These are phyloP conservation scores for Magnusiomyces ingens DNA, from an alignment of 1,139 yeast species.

Conservation along the genomic window DNA sequence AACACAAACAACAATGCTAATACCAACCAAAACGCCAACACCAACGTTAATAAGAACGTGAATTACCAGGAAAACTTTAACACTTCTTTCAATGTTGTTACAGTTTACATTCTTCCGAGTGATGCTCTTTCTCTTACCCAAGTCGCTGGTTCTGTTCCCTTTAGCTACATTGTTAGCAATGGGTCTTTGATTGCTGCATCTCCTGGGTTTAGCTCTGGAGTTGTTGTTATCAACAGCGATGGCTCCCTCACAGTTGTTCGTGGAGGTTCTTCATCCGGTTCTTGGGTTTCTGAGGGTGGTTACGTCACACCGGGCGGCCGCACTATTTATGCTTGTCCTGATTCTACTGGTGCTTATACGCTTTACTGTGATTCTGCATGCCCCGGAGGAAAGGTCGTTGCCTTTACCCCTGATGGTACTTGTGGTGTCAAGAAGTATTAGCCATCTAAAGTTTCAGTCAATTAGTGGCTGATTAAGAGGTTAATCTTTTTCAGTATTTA, in stretches of 20 bases:
- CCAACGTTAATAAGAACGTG: neutral
- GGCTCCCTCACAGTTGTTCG: neutral
- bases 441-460: too few relatives aligned
- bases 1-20: neutral
- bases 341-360: neutral
- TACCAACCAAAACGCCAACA: neutral
- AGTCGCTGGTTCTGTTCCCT: neutral
- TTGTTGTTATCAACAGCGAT: neutral
- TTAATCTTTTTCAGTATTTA: too few relatives aligned
- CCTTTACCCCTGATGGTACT: neutral
- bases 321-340: constrained; percentile 4
- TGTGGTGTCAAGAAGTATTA: neutral
- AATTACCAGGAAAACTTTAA: neutral
- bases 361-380: constrained; percentile 1
- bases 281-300: neutral
- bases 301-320: neutral
- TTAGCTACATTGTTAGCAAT: neutral
- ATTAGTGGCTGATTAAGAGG: too few relatives aligned
- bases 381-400: neutral
- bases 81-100: neutral
- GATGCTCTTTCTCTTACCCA: neutral
- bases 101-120: neutral
- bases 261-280: neutral
- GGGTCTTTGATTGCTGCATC: neutral
- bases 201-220: neutral